Base-by-base conservation (phyloP, 1,139 yeast species). In the Lodderomyces pseudojiufengensis region DNA sequence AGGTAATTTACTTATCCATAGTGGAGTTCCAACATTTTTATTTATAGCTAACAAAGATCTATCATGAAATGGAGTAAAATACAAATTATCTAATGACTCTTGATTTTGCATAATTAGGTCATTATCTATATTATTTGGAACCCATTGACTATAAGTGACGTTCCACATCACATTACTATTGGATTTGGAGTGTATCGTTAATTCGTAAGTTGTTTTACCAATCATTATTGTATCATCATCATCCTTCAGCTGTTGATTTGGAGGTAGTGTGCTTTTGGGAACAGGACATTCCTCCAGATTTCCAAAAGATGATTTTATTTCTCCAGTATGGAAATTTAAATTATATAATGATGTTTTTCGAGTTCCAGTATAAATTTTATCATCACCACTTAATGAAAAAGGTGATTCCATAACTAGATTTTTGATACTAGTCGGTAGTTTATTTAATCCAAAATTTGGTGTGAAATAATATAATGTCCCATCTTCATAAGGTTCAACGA, bases 111-210 rank as follows among this genome's bases (percentile, higher is more conserved):
- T 40, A 15, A 65, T 78, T 41, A 90, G 66, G 52, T 84, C 92
- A 28, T 70, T 67, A 54, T 92, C 95, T 41, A 90, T 68, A 46
- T 87, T 81, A 59, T 90, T 90, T 20, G 95, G 95, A 6, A 95
- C 95, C 97, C 97, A 92, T 36, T 83, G 76, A 2, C 95, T 73
- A 53, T 84, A 90, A 0, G 94, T 81, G 9, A 92, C 88, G 52
- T 88, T 85, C 95, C 96, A 90, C 3, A 77, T 70, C 2, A 80
- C 65, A 38, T 79, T 80, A 33, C 80, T 73, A 44, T 75, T 70
- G 24, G 48, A 38, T 49, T 75, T 78, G 5, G 95, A 81, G 54
- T 68, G 61, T 14, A 70, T 70, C 3, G 70, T 52, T 29, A 70
- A 55, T 44, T 70, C 73, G 43, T 65, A 70, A 1, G 68, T 64